Conservation (phyloP, 2,329 filamentous ascomycete genomes). For the Claviceps spartinae region DNA sequence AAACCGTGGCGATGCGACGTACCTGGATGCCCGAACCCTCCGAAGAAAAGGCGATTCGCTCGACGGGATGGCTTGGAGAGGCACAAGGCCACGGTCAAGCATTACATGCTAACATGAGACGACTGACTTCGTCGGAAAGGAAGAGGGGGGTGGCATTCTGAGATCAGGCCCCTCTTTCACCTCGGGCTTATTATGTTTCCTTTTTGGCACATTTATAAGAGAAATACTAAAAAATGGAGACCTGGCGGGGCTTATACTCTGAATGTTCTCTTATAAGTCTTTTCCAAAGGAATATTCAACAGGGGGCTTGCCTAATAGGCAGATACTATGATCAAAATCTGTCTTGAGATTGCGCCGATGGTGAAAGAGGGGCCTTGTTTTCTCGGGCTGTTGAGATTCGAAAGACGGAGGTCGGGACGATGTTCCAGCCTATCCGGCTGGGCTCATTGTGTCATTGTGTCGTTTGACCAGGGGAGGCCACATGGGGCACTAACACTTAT, state of each 20-base stretch:
- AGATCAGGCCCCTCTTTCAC: background rate
- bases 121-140: background rate
- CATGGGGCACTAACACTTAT: too few species aligned
- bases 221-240: too few species aligned
- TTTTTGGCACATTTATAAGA: too few species aligned
- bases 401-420: background rate
- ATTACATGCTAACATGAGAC: slow-evolving; percentile 17
- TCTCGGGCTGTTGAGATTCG: background rate
- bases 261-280: background rate
- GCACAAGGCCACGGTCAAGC: slow-evolving; percentile 27
- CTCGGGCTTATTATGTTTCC: too few species aligned
- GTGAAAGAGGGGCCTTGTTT: background rate
- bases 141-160: background rate
- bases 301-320: background rate
- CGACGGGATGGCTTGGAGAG: slow-evolving; percentile 28
- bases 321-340: background rate
- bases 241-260: background rate
- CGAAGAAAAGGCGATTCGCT: slow-evolving; percentile 27
- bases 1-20: slow-evolving; percentile 28
- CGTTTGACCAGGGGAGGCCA: too few species aligned
- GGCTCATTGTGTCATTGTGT: background rate
- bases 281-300: background rate
- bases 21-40: slow-evolving; percentile 26
- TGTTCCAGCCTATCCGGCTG: background rate
- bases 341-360: background rate